These are phyloP conservation scores for Arxiozyma slooffiae DNA, from an alignment of 1,139 yeast species.

Conservation along the genomic window DNA sequence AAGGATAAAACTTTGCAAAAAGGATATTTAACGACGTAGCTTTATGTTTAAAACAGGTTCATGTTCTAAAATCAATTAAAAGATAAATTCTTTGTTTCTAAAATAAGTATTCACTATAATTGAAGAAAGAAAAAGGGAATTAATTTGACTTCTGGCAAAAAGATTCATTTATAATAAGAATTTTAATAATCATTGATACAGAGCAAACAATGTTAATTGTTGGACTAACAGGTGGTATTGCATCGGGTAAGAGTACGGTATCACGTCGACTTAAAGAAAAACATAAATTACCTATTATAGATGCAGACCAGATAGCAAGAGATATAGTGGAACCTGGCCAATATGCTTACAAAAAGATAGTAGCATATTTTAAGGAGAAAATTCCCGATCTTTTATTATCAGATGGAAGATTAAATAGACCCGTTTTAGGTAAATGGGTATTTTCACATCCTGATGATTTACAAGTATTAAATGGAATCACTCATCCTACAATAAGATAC, in stretches of 20 bases:
- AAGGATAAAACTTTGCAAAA: neutral
- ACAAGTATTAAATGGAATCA: slow-evolving; percentile 54
- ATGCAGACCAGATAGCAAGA: slow-evolving; percentile 84
- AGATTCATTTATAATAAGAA: neutral
- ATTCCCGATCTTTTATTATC: slow-evolving; percentile 47
- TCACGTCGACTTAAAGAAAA: slow-evolving; percentile 47
- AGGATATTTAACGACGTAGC: neutral
- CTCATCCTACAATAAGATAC: slow-evolving; percentile 80
- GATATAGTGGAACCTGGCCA: slow-evolving; percentile 77
- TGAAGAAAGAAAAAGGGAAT: too few species aligned
- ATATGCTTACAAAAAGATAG: slow-evolving; percentile 57
- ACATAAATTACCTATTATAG: slow-evolving; percentile 54
- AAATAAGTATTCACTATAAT: neutral
- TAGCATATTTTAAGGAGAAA: slow-evolving; percentile 45
- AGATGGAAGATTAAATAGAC: slow-evolving; percentile 52
- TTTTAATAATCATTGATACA: neutral
- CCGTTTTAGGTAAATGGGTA: slow-evolving; percentile 67
- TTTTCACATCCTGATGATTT: slow-evolving; percentile 57
- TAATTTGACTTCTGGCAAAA: neutral
- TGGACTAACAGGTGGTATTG: slow-evolving; percentile 94
- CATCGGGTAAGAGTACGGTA: slow-evolving; percentile 91
- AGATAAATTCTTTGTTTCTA: neutral
- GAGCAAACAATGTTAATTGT: slow-evolving; percentile 61
- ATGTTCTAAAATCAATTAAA: too few species aligned
- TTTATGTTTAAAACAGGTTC: too few species aligned